Base-by-base conservation (phyloP, 2,329 filamentous ascomycete genomes). In the Botryosphaeria dothidea region DNA sequence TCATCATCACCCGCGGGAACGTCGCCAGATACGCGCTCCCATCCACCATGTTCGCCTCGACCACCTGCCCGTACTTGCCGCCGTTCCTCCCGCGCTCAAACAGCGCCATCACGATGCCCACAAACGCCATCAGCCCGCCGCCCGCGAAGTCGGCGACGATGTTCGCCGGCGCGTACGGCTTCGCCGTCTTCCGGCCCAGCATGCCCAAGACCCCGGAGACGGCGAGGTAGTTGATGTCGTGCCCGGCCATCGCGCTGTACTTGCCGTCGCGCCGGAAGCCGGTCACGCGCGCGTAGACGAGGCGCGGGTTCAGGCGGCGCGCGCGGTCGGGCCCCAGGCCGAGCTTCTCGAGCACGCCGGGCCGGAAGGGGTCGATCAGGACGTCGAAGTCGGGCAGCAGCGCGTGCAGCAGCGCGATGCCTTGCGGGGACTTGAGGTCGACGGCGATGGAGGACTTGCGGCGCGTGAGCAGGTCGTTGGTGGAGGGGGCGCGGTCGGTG, bases 41-140 rank as follows among this genome's bases (percentile, higher is more conserved):
- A 79, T 98, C 94, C 13, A 97, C 94, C 94, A 98, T 98, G 77
- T 96, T 97, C 17, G 92, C 92, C 79, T 97, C 92, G 8, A 98
- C 93, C 13, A 97, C 89, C 79, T 97, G 94, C 0, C 94, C 94
- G 2, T 79, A 80, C 8, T n/a, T n/a, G n/a, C 56, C 56, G 0
- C 92, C 92, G 0, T 83, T 88, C 48, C 77, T 80, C 56, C 83
- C 80, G 36, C 92, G 82, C 15, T 87, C 84, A 9, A 96, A 72
- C 66, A 98, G 78, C 0, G 95, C 94, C 21, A 97, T 82, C 64
- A 97, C 77, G 4, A 98, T 87, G 0, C 93, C 94, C 66, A 93
- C 82, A 71, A 95, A 92, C 46, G 95, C 88, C 69, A 88, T 88
- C 0, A 90, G 89, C 36, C 94, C 94, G 21, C 94, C 94, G 34